Evolutionary conservation across 1,284 basidiomycete species (phyloP), one percentile per base, ranked within the genome.

Genomic region (Ustilago bromivora): DNA sequence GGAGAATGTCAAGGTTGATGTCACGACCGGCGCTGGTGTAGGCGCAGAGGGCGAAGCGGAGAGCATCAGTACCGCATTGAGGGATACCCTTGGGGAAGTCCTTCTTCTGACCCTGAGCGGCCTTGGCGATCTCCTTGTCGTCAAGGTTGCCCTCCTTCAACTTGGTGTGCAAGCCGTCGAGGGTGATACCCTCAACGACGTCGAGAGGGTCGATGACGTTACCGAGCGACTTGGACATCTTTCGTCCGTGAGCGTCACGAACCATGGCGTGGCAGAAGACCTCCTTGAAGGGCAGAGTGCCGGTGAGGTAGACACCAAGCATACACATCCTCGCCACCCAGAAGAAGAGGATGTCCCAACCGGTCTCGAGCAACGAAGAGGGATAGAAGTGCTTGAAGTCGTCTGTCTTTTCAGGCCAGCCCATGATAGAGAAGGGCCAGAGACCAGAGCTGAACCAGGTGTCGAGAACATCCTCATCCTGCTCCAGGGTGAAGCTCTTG

Each of bases 191-290:
- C 78, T 93, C 92, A 82, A 99, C 97, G 61, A 99, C 94, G 83
- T 98, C 97, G 63, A 98, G 89, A 2, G 97, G 97, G 87, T 99
- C 96, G 70, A 99, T 94, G 78, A 99, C 97, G 85, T 99, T 99
- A 9, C 97, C 97, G 32, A 98, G 90, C 54, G 94, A 95, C 89
- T 99, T 99, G 87, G 93, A 94, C 97, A 99, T 99, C 89, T 99
- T 99, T 73, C 96, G 91, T 17, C 97, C 97, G 84, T 98, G 96
- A 0, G 96, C 96, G 85, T 99, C 97, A 63, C 96, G 94, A 82
- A 99, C 93, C 95, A 99, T 98, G 32, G 96, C 96, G 86, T 99
- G 97, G 88, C 96, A 98, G 86, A 94, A 92, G n/a, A 99, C 96
- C 88, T 99, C 96, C 69, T 91, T 90, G 90, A 99, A 99, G 0